Evolutionary conservation across 768 basidiomycete species (phyloP), one percentile per base, ranked within the genome.

Genomic region (Imleria badia): DNA sequence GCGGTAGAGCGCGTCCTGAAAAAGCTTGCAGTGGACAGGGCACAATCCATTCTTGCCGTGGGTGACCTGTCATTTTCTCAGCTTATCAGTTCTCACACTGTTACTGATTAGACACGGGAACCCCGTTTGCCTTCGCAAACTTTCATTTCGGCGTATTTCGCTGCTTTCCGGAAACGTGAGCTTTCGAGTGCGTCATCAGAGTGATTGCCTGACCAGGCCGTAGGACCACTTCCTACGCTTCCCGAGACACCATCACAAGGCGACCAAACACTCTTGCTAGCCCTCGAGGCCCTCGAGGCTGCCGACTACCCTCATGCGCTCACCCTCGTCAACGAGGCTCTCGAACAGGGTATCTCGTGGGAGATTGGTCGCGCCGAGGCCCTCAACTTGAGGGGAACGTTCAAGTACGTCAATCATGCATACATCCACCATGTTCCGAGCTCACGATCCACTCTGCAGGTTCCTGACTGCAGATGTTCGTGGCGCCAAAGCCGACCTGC

Each of bases 91-190:
- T 46, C 48, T 45, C 36, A 43, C 35, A 14, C 33, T 6, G 11
- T 20, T 26, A 36, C 33, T 14, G 26, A 43, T 19, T 35, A 55
- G 85, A 78, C 76, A 5, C 88, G 94, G 34, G 87, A 90, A 73
- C 87, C 86, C 1, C 83, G 86, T 52, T 76, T 98, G 26, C 96
- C 96, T 7, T 93, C 93, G 14, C 81, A 83, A 60, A 93, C 92
- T 0, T 97, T 99, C 73, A 88, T 97, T 60, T 87, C 89, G 13
- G 91, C 96, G 1, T 99, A 98, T 76, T 94, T 98, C 68, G 88
- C 93, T 55, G 97, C 97, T 10, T 98, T 98, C 88, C 86, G 97
- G 60, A 77, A 86, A 52, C 87, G 93, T 91, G 62, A 61, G 89
- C 46, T 19, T 38, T 42, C 55, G 20, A 39, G 17, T 10, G n/a